phyloP scores from a whole-genome alignment of 306 rosid species.

The Prunus mira region DNA sequence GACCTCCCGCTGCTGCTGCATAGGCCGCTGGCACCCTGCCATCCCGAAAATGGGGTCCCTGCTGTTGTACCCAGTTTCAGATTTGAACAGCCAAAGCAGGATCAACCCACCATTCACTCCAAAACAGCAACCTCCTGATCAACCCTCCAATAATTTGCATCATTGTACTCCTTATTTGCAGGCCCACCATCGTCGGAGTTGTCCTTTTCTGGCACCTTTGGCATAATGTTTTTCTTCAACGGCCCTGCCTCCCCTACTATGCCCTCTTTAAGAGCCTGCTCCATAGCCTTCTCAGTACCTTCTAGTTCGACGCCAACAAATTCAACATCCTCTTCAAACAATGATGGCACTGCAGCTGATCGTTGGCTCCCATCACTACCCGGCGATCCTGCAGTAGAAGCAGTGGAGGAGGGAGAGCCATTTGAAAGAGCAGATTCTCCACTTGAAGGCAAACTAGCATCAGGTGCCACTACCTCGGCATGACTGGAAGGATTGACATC shows the following conservation, averaged over 20 bases:
- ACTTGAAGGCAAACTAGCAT: constrained; percentile 36
- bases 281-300: constrained; percentile 98
- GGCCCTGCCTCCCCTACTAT: constrained; percentile 99
- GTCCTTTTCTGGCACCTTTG: constrained; percentile 68
- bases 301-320: constrained; percentile 92
- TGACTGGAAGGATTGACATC: constrained; percentile 32
- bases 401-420: constrained; percentile 50
- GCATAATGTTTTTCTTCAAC: constrained; percentile 61
- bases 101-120: constrained; percentile 48
- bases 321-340: constrained; percentile 94
- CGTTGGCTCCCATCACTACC: constrained; percentile 48
- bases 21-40: constrained; percentile 43
- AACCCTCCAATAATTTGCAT: constrained; percentile 97
- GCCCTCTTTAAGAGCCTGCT: constrained; percentile 96
- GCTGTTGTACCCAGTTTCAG: constrained; percentile 36
- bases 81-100: constrained; percentile 28
- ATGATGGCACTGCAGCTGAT: constrained; percentile 62
- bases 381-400: constrained; percentile 39
- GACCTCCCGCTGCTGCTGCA: constrained; percentile 27
- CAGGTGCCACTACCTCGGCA: constrained; percentile 42
- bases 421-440: constrained; percentile 55
- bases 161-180: constrained; percentile 85
- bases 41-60: constrained; percentile 40
- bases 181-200: constrained; percentile 65
- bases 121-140: constrained; percentile 92